These are phyloP conservation scores for Fusarium sp. DNA, from an alignment of 2,329 filamentous ascomycete species.

Conservation along the genomic window DNA sequence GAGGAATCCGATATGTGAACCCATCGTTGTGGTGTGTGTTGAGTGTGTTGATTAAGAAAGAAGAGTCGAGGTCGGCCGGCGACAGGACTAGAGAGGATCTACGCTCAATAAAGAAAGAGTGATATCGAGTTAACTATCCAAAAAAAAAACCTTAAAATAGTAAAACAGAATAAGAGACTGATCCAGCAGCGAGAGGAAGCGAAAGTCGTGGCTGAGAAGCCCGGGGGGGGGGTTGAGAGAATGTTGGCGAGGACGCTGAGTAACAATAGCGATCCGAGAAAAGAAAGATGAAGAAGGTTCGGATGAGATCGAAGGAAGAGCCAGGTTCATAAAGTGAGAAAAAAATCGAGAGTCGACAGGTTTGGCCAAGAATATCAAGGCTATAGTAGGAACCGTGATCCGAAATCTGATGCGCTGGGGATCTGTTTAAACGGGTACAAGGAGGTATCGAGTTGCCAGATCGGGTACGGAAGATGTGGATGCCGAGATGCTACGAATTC, in stretches of 20 bases:
- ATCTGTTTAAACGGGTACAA: conserved; percentile 21
- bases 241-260: conserved; percentile 23
- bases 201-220: conserved; percentile 36
- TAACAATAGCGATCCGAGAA: conserved; percentile 37
- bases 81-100: conserved; percentile 27
- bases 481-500: conserved; percentile 31
- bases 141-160: conserved; percentile 27
- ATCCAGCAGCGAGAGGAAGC: conserved; percentile 63
- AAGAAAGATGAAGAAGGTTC: conserved; percentile 29
- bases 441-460: conserved; percentile 25
- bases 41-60: conserved; percentile 6
- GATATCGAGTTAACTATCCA: conserved; percentile 15
- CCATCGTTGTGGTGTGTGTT: conserved; percentile 46
- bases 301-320: conserved; percentile 17
- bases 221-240: conserved; percentile 19
- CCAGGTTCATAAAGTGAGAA: conserved; percentile 38
- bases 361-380: conserved; percentile 5
- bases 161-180: conserved; percentile 59
- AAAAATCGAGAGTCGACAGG: not conserved
- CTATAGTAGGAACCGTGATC: conserved; percentile 27
- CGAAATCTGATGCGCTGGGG: conserved; percentile 28
- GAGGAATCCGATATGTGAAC: conserved; percentile 54
- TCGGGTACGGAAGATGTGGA: conserved; percentile 26
- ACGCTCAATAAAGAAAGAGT: not conserved
- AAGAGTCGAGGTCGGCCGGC: conserved; percentile 33